Evolutionary conservation across 2,329 filamentous ascomycete genomes (phyloP).

Genomic region (Penicillium corylophilum): DNA sequence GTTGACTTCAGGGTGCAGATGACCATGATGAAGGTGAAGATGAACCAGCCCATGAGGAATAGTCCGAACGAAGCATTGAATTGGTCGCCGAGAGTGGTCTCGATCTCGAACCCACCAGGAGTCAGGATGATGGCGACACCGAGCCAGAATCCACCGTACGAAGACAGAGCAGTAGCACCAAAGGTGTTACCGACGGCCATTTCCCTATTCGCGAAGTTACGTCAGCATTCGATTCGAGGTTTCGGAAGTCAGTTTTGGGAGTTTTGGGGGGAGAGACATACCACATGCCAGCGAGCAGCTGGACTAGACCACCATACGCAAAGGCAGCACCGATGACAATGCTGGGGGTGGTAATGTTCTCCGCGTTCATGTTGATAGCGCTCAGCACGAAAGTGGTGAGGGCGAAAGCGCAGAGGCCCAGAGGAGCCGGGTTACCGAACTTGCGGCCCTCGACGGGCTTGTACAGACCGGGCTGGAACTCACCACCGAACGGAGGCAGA

Average conservation of each 20-base stretch:
- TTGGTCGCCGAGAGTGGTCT: constrained; percentile 43
- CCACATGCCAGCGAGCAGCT: constrained; percentile 85
- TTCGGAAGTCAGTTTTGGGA: neutral
- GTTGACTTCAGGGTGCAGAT: constrained; percentile 75
- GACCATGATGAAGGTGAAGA: constrained; percentile 75
- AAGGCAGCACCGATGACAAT: constrained; percentile 69
- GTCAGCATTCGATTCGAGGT: neutral
- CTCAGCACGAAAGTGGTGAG: constrained; percentile 80
- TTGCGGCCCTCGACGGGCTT: constrained; percentile 64
- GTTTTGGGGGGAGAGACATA: too few relatives aligned
- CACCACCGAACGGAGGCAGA: constrained; percentile 66
- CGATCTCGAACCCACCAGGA: constrained; percentile 64
- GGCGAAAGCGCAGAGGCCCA: constrained; percentile 76
- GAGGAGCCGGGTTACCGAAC: constrained; percentile 75
- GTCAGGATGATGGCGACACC: constrained; percentile 70
- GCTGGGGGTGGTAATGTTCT: constrained; percentile 60
- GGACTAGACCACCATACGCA: constrained; percentile 75
- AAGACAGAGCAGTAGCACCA: constrained; percentile 76
- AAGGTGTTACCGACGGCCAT: constrained; percentile 88
- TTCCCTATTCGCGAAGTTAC: constrained; percentile 63
- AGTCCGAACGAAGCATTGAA: constrained; percentile 66
- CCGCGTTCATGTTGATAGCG: constrained; percentile 67
- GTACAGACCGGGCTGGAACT: constrained; percentile 70
- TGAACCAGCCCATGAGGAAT: constrained; percentile 78
- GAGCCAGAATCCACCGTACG: constrained; percentile 84